Conservation (phyloP, 768 basidiomycete species). For the Termitomyces sp. region DNA sequence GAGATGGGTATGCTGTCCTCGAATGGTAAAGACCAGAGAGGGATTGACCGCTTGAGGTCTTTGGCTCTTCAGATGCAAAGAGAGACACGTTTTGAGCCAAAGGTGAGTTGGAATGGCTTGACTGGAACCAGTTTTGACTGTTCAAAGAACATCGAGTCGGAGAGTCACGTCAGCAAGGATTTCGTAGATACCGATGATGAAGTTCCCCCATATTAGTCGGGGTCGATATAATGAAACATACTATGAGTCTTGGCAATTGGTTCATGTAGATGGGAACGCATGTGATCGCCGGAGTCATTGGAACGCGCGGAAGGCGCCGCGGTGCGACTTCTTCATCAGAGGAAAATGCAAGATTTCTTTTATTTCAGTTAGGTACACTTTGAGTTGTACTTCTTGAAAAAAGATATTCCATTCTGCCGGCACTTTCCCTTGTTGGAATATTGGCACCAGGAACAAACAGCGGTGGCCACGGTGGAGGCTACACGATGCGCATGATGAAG, state of each 20-base stretch:
- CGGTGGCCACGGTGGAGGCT: too few relatives aligned
- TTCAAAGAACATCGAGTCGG: not conserved
- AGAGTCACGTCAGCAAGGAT: not conserved
- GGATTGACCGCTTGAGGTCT: constrained; percentile 45
- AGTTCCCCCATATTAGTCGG: constrained; percentile 8
- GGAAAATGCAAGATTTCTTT: not conserved
- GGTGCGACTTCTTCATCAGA: not conserved
- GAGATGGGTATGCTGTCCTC: constrained; percentile 39
- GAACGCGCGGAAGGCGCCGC: not conserved
- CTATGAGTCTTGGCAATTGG: not conserved
- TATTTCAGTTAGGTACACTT: not conserved
- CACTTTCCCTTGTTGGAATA: not conserved
- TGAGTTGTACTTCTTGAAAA: not conserved
- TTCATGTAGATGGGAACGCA: not conserved
- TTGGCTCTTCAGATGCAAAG: constrained; percentile 45
- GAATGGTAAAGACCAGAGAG: constrained; percentile 33
- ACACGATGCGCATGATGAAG: too few relatives aligned
- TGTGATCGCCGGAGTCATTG: not conserved
- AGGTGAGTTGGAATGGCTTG: constrained; percentile 11
- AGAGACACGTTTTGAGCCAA: constrained; percentile 1
- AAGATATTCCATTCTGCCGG: not conserved
- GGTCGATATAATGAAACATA: not conserved
- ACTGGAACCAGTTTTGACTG: not conserved
- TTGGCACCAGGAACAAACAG: too few relatives aligned
- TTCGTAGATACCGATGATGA: constrained; percentile 6